Conservation (phyloP, 148 eudicot species). For the Rhododendron ovatum region DNA sequence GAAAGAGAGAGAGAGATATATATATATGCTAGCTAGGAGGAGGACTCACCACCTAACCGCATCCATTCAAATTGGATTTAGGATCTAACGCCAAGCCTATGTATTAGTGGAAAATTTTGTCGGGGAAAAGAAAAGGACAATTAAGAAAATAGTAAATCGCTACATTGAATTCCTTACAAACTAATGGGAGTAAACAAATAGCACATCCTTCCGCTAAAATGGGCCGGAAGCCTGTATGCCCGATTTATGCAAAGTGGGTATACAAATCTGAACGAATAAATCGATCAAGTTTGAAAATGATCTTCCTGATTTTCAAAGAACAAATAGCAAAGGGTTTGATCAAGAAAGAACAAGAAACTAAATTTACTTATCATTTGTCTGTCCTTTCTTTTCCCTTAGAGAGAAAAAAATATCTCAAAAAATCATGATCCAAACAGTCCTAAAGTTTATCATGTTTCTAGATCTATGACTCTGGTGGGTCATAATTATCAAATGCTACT, state of each 20-base stretch:
- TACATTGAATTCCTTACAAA: not conserved
- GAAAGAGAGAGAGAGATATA: not conserved
- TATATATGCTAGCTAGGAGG: not conserved
- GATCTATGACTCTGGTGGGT: not conserved
- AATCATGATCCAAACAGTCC: not conserved
- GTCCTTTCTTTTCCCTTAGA: not conserved
- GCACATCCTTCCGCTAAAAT: not conserved
- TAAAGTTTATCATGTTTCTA: not conserved
- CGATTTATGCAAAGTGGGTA: not conserved
- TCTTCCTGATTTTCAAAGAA: not conserved
- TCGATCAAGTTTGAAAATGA: not conserved
- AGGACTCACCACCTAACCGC: not conserved
- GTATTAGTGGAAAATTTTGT: not conserved
- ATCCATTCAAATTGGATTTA: not conserved
- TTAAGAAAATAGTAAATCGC: not conserved
- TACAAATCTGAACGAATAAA: not conserved
- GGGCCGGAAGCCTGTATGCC: not conserved
- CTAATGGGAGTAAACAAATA: not conserved
- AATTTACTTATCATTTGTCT: not conserved
- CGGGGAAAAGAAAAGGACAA: not conserved
- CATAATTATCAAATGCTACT: not conserved
- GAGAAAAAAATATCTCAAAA: not conserved
- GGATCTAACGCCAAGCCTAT: not conserved
- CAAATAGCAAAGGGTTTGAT: not conserved
- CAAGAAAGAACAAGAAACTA: not conserved